Evolutionary conservation across 2,329 filamentous ascomycete genomes (phyloP), one percentile per base, ranked within the genome.

Genomic region (Fusarium siculi): DNA sequence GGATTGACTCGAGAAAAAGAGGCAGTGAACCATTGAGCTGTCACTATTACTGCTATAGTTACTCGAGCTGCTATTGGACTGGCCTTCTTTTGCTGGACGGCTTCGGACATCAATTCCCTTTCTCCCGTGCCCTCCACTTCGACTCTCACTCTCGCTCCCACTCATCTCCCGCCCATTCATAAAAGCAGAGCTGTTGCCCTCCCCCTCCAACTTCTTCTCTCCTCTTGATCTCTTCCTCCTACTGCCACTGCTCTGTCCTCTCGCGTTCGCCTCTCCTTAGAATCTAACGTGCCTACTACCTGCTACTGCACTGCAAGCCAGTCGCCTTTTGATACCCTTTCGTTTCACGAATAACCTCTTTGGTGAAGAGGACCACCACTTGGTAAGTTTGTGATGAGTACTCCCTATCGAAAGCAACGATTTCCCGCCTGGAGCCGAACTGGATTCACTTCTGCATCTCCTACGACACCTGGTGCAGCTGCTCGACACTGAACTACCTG

Each of bases 221-320:
- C 23, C 23, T 66, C 64, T 66, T 67, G 64, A 66, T 67, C 52
- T 69, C 59, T 61, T 66, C 59, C 54, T 73, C 67, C 63, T 68
- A 52, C 63, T 74, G 64, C 73, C 39, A 63, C 44, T 64, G 57
- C 32, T 73, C 69, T 74, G 68, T 72, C 73, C 73, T 75, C 72
- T 72, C 75, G 73, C 74, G 70, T 74, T 74, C 72, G 72, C 74
- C 71, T 72, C 70, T 69, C 68, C 61, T 62, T 68, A 62, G 65
- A 67, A 72, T 68, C 63, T 65, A 54, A 73, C 71, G 63, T 74
- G 72, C 61, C 55, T 44, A 66, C 64, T 66, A 58, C 68, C 23
- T 47, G 42, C 62, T 68, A 72, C 67, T 77, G 75, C 72, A 70
- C 70, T 77, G 75, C 74, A 69, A 79, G 76, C 73, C 72, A 80